Evolutionary conservation across 2,329 filamentous ascomycete species (phyloP), one percentile per base, ranked within the genome.

Genomic region (Colletotrichum australisinense): DNA sequence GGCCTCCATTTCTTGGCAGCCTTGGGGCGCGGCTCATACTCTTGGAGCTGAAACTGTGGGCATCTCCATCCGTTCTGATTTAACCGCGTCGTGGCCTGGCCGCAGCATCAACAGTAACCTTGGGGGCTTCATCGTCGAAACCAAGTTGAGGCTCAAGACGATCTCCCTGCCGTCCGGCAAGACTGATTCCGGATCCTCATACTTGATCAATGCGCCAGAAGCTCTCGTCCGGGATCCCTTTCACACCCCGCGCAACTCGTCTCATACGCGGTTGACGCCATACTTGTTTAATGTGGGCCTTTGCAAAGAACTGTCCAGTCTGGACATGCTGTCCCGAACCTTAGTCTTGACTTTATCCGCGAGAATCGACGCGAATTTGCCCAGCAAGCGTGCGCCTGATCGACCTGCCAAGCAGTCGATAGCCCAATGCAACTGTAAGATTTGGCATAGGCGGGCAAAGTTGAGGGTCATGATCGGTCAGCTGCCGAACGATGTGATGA

Each of bases 151-250:
- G 63, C 69, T 67, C 69, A 69, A 63, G 35, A 63, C 16, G 64
- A 72, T 72, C 69, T 68, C 52, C 64, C 46, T 70, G 32, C 55
- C 68, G 16, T 59, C 63, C 55, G 68, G 63, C 56, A 67, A 60
- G 42, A 67, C 42, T 35, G 68, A 60, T 67, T 46, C 68, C 68
- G 68, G 68, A 67, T 60, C 68, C 63, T 67, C 68, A 56, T 24
- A 70, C 62, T 42, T 66, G 63, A 70, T 59, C 68, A 67, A 70
- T 69, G 67, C 67, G 62, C 63, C 52, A 65, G 60, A 65, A 53
- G 28, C 38, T 38, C 28, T 58, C 30, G 35, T 65, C 60, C 26
- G 9, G 67, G 67, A 53, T 38, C 26, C 42, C 53, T 52, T 59
- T 28, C 67, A 59, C 28, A 9, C 53, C 42, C 55, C 28, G 62